A percentile compares a stretch with the other conserved stretches of the same genome.
phyloP scores from a whole-genome alignment of 345 rosid species.

The Rhodamnia argentea region DNA sequence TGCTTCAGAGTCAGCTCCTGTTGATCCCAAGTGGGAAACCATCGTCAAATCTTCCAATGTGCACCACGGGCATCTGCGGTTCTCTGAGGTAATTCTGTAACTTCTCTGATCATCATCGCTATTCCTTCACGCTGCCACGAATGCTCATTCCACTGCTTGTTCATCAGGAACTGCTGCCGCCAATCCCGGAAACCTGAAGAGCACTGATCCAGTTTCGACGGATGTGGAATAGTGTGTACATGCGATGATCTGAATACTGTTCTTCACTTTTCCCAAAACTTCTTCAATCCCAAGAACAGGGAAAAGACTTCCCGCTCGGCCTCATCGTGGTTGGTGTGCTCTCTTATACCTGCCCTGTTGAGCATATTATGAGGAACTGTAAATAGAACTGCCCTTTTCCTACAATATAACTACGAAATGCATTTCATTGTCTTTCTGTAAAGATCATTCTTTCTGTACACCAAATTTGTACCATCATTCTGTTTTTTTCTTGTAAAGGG shows the following conservation, averaged over 20 bases:
- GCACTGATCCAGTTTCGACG: not conserved
- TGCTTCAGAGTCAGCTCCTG: slow-evolving; percentile 10
- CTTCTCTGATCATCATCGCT: not conserved
- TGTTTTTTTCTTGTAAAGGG: not conserved
- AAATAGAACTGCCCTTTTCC: not conserved
- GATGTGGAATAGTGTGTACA: not conserved
- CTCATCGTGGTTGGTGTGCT: not conserved
- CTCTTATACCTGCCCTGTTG: not conserved
- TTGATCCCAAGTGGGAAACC: slow-evolving; percentile 66
- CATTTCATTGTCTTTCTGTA: not conserved
- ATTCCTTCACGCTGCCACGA: not conserved
- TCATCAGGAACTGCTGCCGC: slow-evolving; percentile 5
- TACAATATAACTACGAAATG: not conserved
- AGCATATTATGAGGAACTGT: not conserved
- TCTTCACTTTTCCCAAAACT: not conserved
- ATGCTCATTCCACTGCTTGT: not conserved
- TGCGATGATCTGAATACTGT: not conserved
- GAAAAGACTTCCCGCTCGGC: not conserved
- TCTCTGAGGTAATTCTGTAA: slow-evolving; percentile 46
- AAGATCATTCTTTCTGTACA: not conserved
- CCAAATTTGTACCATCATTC: not conserved
- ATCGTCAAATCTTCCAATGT: slow-evolving; percentile 52
- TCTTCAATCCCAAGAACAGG: not conserved
- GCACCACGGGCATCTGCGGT: slow-evolving; percentile 38
- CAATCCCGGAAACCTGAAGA: slow-evolving; percentile 6